A percentile compares a stretch with the other conserved stretches of the same genome.
Conservation (phyloP, 352 stramenopile species). For the Phytophthora meadii region DNA sequence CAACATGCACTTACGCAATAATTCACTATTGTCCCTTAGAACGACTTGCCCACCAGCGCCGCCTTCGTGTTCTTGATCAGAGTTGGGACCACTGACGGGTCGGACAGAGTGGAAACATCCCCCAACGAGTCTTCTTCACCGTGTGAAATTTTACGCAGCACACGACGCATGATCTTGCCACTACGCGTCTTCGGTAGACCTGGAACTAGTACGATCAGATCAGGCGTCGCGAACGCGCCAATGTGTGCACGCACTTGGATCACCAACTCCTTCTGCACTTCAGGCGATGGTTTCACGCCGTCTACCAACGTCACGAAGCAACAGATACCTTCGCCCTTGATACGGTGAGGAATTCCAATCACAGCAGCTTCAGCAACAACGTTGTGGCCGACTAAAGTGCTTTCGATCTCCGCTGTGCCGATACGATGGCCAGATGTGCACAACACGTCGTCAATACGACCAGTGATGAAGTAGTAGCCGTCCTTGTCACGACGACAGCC, state of each 20-base stretch:
- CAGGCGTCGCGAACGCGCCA: conserved; percentile 95
- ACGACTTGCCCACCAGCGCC: conserved; percentile 66
- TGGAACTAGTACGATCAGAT: conserved; percentile 93
- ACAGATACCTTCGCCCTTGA: conserved; percentile 97
- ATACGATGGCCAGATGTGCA: conserved; percentile 95
- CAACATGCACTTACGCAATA: conserved; percentile 17
- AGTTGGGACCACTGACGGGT: conserved; percentile 95
- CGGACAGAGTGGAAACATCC: conserved; percentile 96
- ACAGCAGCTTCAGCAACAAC: conserved; percentile 95
- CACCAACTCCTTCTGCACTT: conserved; percentile 70
- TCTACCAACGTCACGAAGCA: conserved; percentile 94
- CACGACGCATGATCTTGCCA: conserved; percentile 99
- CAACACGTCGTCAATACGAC: conserved; percentile 97
- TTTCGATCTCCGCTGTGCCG: conserved; percentile 89
- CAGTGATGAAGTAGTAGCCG: conserved; percentile 99
- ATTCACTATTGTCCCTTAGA: conserved; percentile 36
- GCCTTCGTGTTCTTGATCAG: conserved; percentile 92
- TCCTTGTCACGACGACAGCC: conserved; percentile 90
- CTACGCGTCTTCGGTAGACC: conserved; percentile 95
- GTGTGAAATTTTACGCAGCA: conserved; percentile 97
- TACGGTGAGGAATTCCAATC: conserved; percentile 94
- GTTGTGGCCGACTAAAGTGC: conserved; percentile 91
- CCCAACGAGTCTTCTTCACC: conserved; percentile 95
- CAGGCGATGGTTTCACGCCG: conserved; percentile 63
- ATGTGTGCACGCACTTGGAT: conserved; percentile 92